phyloP scores from a whole-genome alignment of 148 eudicot species.

The Rhododendron ferrugineum region DNA sequence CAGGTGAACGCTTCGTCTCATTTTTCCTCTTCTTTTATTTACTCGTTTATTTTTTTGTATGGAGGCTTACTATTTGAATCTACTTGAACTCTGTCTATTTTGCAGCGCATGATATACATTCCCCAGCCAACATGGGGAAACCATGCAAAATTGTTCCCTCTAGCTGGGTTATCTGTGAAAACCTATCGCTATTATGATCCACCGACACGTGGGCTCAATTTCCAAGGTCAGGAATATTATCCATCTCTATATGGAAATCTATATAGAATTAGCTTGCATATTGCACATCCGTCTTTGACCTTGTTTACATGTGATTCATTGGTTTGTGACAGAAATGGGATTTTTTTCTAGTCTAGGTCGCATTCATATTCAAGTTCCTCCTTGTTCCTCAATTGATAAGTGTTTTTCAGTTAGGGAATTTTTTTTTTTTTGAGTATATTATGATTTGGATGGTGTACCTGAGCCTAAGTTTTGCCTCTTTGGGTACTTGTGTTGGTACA shows the following conservation, averaged over 20 bases:
- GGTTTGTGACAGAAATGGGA: background rate
- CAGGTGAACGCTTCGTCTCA: constrained; percentile 35
- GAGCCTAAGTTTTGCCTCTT: background rate
- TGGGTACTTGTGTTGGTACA: background rate
- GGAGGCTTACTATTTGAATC: background rate
- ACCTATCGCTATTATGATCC: constrained; percentile 86
- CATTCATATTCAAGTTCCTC: background rate
- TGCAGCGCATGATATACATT: constrained; percentile 79
- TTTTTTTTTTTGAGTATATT: background rate
- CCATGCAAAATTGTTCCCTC: constrained; percentile 73
- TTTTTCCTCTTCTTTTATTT: background rate
- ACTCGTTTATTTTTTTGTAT: background rate
- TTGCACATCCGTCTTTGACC: background rate
- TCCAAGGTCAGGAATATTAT: constrained; percentile 43
- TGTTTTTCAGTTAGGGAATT: background rate
- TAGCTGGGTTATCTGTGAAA: constrained; percentile 84
- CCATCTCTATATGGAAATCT: background rate
- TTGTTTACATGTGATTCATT: background rate
- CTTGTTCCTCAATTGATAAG: background rate
- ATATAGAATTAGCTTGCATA: background rate
- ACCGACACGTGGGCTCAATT: constrained; percentile 78
- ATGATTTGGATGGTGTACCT: background rate
- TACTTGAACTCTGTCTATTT: background rate
- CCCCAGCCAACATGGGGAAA: constrained; percentile 98
- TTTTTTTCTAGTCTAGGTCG: background rate